phyloP scores from a whole-genome alignment of 208 protist species.

The Tritrichomonas musculus region DNA sequence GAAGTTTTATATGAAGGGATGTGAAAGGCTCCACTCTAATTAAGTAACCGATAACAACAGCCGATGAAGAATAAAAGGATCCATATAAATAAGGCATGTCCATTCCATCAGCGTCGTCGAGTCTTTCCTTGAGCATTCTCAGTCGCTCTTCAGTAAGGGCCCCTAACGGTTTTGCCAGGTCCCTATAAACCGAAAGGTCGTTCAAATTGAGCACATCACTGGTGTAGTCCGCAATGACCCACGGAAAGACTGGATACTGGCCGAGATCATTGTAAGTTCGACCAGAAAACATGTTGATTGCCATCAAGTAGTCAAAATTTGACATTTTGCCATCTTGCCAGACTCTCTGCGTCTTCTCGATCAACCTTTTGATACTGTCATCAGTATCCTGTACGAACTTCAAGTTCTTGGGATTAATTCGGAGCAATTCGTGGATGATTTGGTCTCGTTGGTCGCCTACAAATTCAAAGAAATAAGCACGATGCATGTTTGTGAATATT shows the following conservation, averaged over 20 bases:
- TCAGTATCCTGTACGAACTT: neutral
- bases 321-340: slow-evolving; percentile 37
- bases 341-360: neutral
- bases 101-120: neutral
- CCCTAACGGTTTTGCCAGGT: neutral
- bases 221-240: slow-evolving; percentile 19
- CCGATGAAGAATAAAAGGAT: slow-evolving; percentile 9
- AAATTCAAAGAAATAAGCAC: neutral
- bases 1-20: slow-evolving; percentile 14
- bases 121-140: neutral
- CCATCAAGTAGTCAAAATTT: slow-evolving; percentile 43
- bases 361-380: neutral
- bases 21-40: slow-evolving; percentile 27
- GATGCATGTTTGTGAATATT: neutral
- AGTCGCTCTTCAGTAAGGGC: neutral
- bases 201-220: neutral
- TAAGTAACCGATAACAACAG: slow-evolving; percentile 1
- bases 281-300: slow-evolving; percentile 83
- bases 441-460: neutral
- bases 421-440: neutral
- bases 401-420: neutral
- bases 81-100: neutral
- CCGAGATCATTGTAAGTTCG: slow-evolving; percentile 87
- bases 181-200: neutral
- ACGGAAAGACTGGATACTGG: slow-evolving; percentile 97